phyloP scores from a whole-genome alignment of 1,139 yeast species.

The Pneumocystis sp. region DNA sequence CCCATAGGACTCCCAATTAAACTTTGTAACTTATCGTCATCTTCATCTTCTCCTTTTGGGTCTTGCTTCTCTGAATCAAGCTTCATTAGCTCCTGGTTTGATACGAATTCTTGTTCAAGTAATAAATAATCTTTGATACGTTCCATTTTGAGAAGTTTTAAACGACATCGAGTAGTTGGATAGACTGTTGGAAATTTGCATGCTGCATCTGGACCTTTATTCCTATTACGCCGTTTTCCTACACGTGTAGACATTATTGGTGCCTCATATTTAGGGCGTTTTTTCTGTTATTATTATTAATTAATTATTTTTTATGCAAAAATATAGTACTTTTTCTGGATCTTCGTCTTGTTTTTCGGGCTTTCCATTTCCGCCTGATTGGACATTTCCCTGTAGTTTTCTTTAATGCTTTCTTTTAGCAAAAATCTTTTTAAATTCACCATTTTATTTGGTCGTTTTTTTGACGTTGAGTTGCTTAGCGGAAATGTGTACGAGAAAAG shows the following conservation, averaged over 20 bases:
- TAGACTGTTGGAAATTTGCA: conserved; percentile 72
- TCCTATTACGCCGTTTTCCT: conserved; percentile 58
- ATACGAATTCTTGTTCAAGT: conserved; percentile 89
- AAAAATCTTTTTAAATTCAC: not conserved
- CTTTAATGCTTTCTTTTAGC: not conserved
- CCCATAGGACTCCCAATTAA: conserved; percentile 75
- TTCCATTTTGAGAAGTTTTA: conserved; percentile 80
- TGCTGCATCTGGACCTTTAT: conserved; percentile 68
- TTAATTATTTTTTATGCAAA: not conserved
- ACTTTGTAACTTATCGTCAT: conserved; percentile 74
- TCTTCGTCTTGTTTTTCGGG: not conserved
- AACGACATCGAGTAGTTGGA: conserved; percentile 87
- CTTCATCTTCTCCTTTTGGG: conserved; percentile 88
- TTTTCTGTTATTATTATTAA: conserved; percentile 3
- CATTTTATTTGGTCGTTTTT: not conserved
- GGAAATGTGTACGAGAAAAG: not conserved
- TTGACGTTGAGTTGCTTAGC: no score
- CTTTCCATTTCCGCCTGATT: not conserved
- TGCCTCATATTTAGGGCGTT: conserved; percentile 90
- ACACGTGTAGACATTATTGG: conserved; percentile 80
- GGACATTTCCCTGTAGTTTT: not conserved
- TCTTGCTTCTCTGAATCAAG: conserved; percentile 74
- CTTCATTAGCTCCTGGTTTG: conserved; percentile 85
- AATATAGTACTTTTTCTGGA: not conserved
- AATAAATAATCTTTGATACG: conserved; percentile 91